Base-by-base conservation (phyloP, 2,329 filamentous ascomycete genomes). In the Colletotrichum acutatum region DNA sequence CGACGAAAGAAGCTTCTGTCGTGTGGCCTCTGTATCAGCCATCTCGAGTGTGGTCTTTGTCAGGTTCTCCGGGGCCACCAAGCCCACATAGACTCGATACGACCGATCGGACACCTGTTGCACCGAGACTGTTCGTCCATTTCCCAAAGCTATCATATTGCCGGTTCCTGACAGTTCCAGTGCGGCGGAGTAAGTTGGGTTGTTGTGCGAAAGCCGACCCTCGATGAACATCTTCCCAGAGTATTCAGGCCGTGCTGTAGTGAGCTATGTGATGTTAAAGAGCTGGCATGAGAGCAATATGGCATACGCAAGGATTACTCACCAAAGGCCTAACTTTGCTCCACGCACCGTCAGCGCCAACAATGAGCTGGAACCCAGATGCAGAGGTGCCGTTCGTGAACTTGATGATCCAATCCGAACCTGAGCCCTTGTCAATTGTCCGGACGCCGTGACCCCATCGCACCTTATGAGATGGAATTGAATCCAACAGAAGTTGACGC, bases 391-490 rank as follows among this genome's bases (percentile, higher is more conserved):
- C 52, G 52, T 72, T 72, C 1, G 28, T 5, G 19, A 69, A 72
- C 8, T 53, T 34, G 12, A 69, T 16, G 2, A 58, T 2, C 66
- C 46, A 26, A 1, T 12, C n/a, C n/a, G 30, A 37, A 19, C 6
- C 4, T 22, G 16, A 4, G 5, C 26, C 54, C 22, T 26, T 53
- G n/a, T 32, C 68, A 2, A 67, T 12, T 26, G 9, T 32, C 5
- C 30, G 42, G 3, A 71, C 62, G 1, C 30, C 42, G 14, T 67
- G 63, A 7, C 75, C 78, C 85, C 84, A 88, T 11, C 75, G 75
- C 6, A 89, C 79, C 4, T 74, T 79, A 0, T 79, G 79, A 0
- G 76, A 66, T 4, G 78, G 80, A 0, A 84, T 60, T 0, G 77
- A 74, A 2, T 75, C 74, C 0, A 84, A 63, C 3, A 86, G 75